phyloP scores from a whole-genome alignment of 2,329 filamentous ascomycete genomes.

The Pseudocercospora cruenta region DNA sequence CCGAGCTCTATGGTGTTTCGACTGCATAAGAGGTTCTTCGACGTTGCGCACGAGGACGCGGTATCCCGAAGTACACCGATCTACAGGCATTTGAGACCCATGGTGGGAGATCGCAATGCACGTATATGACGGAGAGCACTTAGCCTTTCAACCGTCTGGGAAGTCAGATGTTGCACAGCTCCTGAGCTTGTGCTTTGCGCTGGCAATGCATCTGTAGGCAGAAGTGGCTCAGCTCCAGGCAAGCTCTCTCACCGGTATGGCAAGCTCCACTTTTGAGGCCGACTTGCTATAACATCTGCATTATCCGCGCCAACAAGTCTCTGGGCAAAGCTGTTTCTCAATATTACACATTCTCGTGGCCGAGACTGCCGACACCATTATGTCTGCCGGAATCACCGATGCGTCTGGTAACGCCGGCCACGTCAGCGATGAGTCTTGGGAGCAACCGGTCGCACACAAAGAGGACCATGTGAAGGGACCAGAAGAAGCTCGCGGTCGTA shows the following conservation, averaged over 20 bases:
- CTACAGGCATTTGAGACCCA: not conserved
- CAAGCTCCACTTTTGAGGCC: constrained; percentile 1
- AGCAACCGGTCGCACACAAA: not conserved
- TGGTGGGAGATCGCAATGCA: not conserved
- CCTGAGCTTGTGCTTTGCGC: not conserved
- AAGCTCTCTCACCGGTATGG: not conserved
- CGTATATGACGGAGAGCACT: not conserved
- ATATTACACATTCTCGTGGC: not conserved
- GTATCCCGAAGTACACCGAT: not conserved
- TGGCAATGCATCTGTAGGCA: constrained; percentile 2
- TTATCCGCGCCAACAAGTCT: not conserved
- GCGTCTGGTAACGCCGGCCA: not conserved
- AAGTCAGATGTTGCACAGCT: not conserved
- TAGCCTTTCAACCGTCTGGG: too few relatives aligned
- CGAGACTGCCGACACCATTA: not conserved
- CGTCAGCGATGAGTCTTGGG: not conserved
- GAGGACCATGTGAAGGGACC: not conserved
- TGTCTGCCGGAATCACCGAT: not conserved
- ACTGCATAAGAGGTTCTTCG: not conserved
- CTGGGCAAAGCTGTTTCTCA: too few relatives aligned
- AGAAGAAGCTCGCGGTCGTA: not conserved
- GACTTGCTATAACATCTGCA: not conserved
- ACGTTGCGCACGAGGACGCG: too few relatives aligned
- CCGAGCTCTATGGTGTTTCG: not conserved
- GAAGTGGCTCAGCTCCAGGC: not conserved